Percentiles rank a stretch among this genome's conserved stretches.
phyloP scores from a whole-genome alignment of 768 basidiomycete genomes.

The Gloeopeniophorella convolvens region DNA sequence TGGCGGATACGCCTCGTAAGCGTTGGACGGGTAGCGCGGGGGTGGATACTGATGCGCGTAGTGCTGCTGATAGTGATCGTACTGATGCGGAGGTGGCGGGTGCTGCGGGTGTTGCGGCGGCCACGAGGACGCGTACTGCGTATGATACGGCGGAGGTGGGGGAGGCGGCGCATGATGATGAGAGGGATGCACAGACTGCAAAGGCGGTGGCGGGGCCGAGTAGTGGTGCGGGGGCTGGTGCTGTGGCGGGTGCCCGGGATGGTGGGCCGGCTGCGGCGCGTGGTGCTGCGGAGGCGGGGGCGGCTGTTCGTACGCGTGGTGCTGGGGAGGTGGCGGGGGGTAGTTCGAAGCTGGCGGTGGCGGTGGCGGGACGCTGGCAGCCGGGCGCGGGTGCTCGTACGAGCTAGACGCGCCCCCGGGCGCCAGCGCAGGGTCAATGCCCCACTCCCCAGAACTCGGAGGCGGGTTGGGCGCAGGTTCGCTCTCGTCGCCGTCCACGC shows the following conservation, averaged over 20 bases:
- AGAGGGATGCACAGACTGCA: conserved; percentile 16
- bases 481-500: conserved; percentile 17
- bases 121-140: conserved; percentile 13
- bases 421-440: conserved; percentile 16
- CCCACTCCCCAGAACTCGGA: conserved; percentile 18
- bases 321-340: conserved; percentile 1
- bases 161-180: conserved; percentile 15
- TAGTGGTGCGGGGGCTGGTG: conserved; percentile 18
- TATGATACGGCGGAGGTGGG: conserved; percentile 11
- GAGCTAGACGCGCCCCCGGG: conserved; percentile 10
- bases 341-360: conserved; percentile 14
- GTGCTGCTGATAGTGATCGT: conserved; percentile 15
- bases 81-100: conserved; percentile 10
- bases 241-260: conserved; percentile 10
- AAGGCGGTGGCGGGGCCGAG: conserved; percentile 9
- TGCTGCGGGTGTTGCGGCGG: conserved; percentile 16
- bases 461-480: conserved; percentile 7
- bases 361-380: conserved; percentile 17
- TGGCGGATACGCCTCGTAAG: conserved; percentile 13
- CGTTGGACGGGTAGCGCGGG: conserved; percentile 11
- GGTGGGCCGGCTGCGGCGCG: conserved; percentile 8
- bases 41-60: conserved; percentile 13
- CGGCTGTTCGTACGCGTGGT: conserved; percentile 12
- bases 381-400: conserved; percentile 14
- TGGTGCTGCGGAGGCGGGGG: conserved; percentile 19